Percentiles rank a stretch among this genome's conserved stretches.
phyloP scores from a whole-genome alignment of 768 basidiomycete genomes.

The Stropharia rugosoannulata region DNA sequence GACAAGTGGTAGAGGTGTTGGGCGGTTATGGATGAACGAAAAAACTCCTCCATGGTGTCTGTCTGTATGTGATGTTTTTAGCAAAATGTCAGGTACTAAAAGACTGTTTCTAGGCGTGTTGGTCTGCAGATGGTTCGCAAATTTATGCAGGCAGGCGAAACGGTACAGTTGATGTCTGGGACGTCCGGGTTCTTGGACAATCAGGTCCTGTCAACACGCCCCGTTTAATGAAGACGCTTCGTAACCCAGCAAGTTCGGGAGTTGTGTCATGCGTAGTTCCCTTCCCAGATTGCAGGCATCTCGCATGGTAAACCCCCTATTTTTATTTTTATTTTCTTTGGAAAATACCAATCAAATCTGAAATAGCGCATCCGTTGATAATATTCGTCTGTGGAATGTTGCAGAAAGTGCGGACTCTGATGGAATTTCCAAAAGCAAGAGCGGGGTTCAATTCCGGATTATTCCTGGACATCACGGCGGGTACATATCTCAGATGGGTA shows the following conservation, averaged over 20 bases:
- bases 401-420: slow-evolving; percentile 72
- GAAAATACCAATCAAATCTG: slow-evolving; percentile 3
- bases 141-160: slow-evolving; percentile 91
- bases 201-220: slow-evolving; percentile 66
- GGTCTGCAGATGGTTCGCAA: slow-evolving; percentile 86
- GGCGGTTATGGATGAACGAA: slow-evolving; percentile 85
- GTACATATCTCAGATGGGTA: slow-evolving; percentile 89
- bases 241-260: slow-evolving; percentile 86
- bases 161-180: slow-evolving; percentile 92
- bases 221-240: slow-evolving; percentile 74
- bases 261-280: slow-evolving; percentile 90
- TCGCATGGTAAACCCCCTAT: slow-evolving; percentile 70
- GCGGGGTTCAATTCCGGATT: slow-evolving; percentile 88
- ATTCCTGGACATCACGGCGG: slow-evolving; percentile 96
- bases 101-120: slow-evolving; percentile 69
- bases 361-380: slow-evolving; percentile 85
- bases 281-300: slow-evolving; percentile 89
- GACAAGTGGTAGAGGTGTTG: slow-evolving; percentile 67
- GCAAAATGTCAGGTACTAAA: neutral
- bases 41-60: slow-evolving; percentile 96
- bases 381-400: slow-evolving; percentile 92
- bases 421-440: slow-evolving; percentile 55
- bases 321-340: neutral
- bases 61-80: slow-evolving; percentile 56
- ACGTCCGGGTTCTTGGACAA: slow-evolving; percentile 78